These are phyloP conservation scores for Yamadazyma scolyti DNA, from an alignment of 805 yeast species.

Conservation along the genomic window DNA sequence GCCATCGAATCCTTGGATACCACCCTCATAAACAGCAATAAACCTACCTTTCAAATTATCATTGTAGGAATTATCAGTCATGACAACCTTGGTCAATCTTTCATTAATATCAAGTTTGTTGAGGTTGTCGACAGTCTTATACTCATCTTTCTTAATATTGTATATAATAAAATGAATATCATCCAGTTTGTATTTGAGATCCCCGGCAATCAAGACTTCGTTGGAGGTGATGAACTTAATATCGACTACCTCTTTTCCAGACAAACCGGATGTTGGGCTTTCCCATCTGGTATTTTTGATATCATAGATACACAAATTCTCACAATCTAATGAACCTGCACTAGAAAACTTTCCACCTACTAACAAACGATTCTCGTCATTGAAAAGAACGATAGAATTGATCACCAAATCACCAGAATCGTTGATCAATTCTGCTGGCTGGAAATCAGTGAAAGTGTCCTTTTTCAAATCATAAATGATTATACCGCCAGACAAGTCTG, in stretches of 20 bases:
- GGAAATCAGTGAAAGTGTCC: conserved; percentile 37
- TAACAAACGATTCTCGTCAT: conserved; percentile 37
- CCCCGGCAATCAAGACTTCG: conserved; percentile 48
- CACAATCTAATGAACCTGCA: conserved; percentile 57
- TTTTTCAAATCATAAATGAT: conserved; percentile 48
- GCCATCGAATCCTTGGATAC: conserved; percentile 43
- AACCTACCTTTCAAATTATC: conserved; percentile 38
- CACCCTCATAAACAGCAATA: conserved; percentile 31
- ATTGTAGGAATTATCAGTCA: conserved; percentile 39
- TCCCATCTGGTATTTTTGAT: conserved; percentile 53
- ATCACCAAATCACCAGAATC: conserved; percentile 30
- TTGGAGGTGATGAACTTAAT: conserved; percentile 43
- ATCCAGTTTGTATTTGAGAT: conserved; percentile 37
- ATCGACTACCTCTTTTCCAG: conserved; percentile 51
- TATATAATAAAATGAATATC: conserved; percentile 47
- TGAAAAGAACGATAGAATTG: conserved; percentile 33
- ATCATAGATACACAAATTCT: conserved; percentile 64
- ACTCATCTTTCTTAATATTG: conserved; percentile 42
- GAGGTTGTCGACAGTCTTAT: conserved; percentile 14
- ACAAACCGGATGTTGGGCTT: conserved; percentile 27
- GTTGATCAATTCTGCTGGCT: conserved; percentile 47
- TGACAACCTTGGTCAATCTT: conserved; percentile 15
- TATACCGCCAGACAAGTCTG: conserved; percentile 38
- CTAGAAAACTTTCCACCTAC: conserved; percentile 72
- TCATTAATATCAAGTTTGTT: conserved; percentile 4